Evolutionary conservation across 805 yeast genomes (phyloP).

Genomic region (Millerago galiae): DNA sequence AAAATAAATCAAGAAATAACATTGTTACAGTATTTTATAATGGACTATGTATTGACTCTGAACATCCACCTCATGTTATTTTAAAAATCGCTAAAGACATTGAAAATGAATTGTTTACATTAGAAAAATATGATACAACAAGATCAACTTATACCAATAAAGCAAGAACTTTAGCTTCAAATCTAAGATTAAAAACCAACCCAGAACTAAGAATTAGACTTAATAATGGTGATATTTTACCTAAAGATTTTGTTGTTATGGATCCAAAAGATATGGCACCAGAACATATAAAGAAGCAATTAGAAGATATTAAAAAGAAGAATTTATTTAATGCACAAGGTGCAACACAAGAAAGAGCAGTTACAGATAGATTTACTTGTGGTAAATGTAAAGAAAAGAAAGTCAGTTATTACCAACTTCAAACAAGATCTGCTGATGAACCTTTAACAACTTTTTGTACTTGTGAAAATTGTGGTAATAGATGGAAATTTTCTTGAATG

Average conservation of each 20-base stretch:
- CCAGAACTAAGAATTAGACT: conserved; percentile 74
- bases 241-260: conserved; percentile 69
- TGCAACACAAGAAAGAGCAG: conserved; percentile 92
- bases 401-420: conserved; percentile 96
- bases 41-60: conserved; percentile 79
- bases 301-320: conserved; percentile 79
- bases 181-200: conserved; percentile 82
- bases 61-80: conserved; percentile 52
- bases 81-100: conserved; percentile 60
- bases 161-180: conserved; percentile 80
- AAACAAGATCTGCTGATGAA: conserved; percentile 97
- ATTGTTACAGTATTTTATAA: conserved; percentile 81
- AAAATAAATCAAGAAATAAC: conserved; percentile 75
- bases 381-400: conserved; percentile 97
- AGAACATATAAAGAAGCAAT: conserved; percentile 76
- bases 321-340: conserved; percentile 96
- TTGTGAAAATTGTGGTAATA: conserved; percentile 93
- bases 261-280: conserved; percentile 95
- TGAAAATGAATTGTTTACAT: conserved; percentile 62
- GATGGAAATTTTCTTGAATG: conserved; percentile 87
- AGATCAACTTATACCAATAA: conserved; percentile 63
- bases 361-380: conserved; percentile 93
- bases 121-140: conserved; percentile 51
- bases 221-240: conserved; percentile 56
- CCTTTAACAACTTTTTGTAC: conserved; percentile 98